Evolutionary conservation across 2,329 filamentous ascomycete species (phyloP).

Genomic region (Microdochium bolleyi): DNA sequence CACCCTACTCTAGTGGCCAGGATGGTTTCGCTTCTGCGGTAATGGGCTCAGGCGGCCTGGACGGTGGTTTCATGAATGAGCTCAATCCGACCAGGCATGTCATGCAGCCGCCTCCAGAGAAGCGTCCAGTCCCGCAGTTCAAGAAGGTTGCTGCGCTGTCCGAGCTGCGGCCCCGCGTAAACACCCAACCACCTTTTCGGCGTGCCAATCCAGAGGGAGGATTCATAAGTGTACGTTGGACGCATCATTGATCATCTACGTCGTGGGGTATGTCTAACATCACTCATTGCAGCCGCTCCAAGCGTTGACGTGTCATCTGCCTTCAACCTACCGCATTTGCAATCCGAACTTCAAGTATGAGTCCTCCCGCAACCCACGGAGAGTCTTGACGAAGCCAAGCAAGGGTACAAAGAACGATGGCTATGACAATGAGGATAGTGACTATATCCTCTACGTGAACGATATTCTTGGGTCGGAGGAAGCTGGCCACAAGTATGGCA

Average conservation of each 20-base stretch:
- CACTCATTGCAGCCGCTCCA: constrained; percentile 64
- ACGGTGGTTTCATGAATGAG: constrained; percentile 52
- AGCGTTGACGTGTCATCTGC: constrained; percentile 87
- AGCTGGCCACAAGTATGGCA: constrained; percentile 82
- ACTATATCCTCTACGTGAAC: constrained; percentile 98
- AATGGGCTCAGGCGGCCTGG: constrained; percentile 52
- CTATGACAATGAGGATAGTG: constrained; percentile 97
- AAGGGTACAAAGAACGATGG: constrained; percentile 98
- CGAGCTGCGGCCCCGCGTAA: constrained; percentile 77
- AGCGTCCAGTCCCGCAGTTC: constrained; percentile 80
- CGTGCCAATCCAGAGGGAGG: constrained; percentile 94
- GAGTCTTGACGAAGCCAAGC: constrained; percentile 95
- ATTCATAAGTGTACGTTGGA: constrained; percentile 78
- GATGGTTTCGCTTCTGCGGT: constrained; percentile 68
- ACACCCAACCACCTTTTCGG: constrained; percentile 80
- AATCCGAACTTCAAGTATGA: constrained; percentile 98
- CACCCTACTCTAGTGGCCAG: constrained; percentile 58
- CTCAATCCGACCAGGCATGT: constrained; percentile 5
- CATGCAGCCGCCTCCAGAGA: constrained; percentile 26
- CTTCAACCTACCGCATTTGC: constrained; percentile 95
- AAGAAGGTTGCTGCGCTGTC: constrained; percentile 63
- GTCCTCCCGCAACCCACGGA: constrained; percentile 88
- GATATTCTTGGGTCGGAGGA: constrained; percentile 97
- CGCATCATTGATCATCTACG: constrained; percentile 3
- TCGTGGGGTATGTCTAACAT: constrained; percentile 13